Conservation (phyloP, 78 protist species). For the Trichosphaerium sp. region DNA sequence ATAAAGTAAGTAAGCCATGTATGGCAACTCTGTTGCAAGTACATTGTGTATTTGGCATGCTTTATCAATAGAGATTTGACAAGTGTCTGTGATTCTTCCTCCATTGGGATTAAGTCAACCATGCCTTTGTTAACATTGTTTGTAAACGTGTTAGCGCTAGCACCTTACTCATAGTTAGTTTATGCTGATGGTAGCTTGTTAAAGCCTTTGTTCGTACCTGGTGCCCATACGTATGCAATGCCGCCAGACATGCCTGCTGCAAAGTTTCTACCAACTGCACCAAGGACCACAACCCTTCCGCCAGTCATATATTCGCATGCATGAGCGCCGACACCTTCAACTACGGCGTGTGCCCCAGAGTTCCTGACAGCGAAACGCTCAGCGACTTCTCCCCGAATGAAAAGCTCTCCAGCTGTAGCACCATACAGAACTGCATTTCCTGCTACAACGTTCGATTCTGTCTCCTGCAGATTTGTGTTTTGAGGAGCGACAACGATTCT, state of each 20-base stretch:
- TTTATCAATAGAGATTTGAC: neutral
- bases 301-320: conserved; percentile 90
- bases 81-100: conserved; percentile 2
- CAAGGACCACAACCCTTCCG: conserved; percentile 65
- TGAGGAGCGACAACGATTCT: conserved; percentile 43
- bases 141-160: conserved; percentile 1
- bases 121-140: conserved; percentile 10
- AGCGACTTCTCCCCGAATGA: conserved; percentile 65
- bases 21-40: neutral
- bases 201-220: too few species aligned
- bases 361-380: conserved; percentile 82
- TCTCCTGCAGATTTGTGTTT: neutral
- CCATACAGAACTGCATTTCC: conserved; percentile 82
- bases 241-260: conserved; percentile 88
- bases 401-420: conserved; percentile 64
- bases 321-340: conserved; percentile 83
- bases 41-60: neutral
- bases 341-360: conserved; percentile 73
- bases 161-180: too few species aligned
- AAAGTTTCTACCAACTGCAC: conserved; percentile 57
- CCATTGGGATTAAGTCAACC: conserved; percentile 8
- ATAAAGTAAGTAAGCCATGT: neutral
- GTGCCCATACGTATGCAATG: conserved; percentile 57
- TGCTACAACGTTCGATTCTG: conserved; percentile 47
- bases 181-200: too few species aligned